Evolutionary conservation across 169 alveolate genomes (phyloP).

Genomic region (Cryptosporidium meleagridis): DNA sequence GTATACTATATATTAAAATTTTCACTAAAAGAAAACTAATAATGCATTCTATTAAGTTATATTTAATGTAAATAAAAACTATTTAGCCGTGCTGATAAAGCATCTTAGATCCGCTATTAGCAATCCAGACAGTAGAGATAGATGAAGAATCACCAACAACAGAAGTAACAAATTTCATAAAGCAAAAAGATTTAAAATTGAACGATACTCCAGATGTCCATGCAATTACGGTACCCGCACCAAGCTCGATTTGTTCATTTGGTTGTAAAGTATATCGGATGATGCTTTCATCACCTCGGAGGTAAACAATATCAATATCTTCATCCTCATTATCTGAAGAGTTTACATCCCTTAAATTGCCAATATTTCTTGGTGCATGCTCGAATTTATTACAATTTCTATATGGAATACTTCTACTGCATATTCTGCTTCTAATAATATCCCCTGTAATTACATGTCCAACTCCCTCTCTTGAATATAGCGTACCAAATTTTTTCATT

Average conservation of each 20-base stretch:
- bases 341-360: slow-evolving; percentile 3
- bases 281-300: slow-evolving; percentile 69
- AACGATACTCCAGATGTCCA: slow-evolving; percentile 72
- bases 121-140: slow-evolving; percentile 72
- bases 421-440: slow-evolving; percentile 48
- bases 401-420: slow-evolving; percentile 60
- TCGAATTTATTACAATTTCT: slow-evolving; percentile 72
- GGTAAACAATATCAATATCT: slow-evolving; percentile 59
- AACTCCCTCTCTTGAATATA: slow-evolving; percentile 74
- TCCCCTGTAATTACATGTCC: slow-evolving; percentile 75
- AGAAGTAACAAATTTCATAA: slow-evolving; percentile 70
- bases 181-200: slow-evolving; percentile 70
- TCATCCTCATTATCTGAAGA: slow-evolving; percentile 1
- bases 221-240: slow-evolving; percentile 67
- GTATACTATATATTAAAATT: not conserved
- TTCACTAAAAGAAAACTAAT: not conserved
- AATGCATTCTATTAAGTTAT: not conserved
- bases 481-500: slow-evolving; percentile 68
- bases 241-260: slow-evolving; percentile 67
- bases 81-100: slow-evolving; percentile 59
- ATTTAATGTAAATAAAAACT: not conserved
- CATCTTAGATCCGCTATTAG: slow-evolving; percentile 55
- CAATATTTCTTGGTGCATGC: slow-evolving; percentile 52
- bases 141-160: slow-evolving; percentile 53
- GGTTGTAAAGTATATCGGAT: slow-evolving; percentile 63